Evolutionary conservation across 768 basidiomycete species (phyloP), one percentile per base, ranked within the genome.

Genomic region (Antrodiella citrinella): DNA sequence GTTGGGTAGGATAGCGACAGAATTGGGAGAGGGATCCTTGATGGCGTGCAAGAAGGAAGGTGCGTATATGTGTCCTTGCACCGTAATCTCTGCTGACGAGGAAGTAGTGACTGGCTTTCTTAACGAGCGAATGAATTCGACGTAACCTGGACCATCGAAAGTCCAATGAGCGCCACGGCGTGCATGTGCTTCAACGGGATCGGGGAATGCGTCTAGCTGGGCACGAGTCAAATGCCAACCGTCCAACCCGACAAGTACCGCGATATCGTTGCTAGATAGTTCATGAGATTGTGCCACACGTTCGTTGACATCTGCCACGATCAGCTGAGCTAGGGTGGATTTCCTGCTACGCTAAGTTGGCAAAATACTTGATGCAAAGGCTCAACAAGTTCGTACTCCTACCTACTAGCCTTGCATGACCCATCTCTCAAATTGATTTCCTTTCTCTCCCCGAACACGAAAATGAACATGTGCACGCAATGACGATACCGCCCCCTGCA

Each of bases 101-200:
- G 48, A 10, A 9, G 41, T 7, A 3, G 49, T 25, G 24, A 54
- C 47, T 21, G 69, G 70, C 25, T 64, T 49, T 18, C 80, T 77
- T 7, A 96, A 68, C 11, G 69, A 62, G 13, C 66, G 67, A 11
- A 93, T 68, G 57, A 94, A 94, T 0, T 71, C 59, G 48, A 81
- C 75, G 64, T 92, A 96, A 21, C 73, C 71, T n/a, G 63, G 56
- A 4, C 78, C 81, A 57, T 96, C 84, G 59, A 97, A 97, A 1
- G 93, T 96, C 86, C 91, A 95, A 57, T 92, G 87, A 12, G 76
- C 82, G 2, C 94, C 94, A 19, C 93, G 78, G 43, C 90, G 67
- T 51, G 84, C 84, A 56, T 86, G 81, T 0, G 93, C 91, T 38
- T 82, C 75, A 47, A 76, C 72, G 0, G 92, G 84, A 63, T 96